Evolutionary conservation across 176 grass and related monocot genomes (phyloP), one percentile per base, ranked within the genome.

Genomic region (Melocanna baccifera): DNA sequence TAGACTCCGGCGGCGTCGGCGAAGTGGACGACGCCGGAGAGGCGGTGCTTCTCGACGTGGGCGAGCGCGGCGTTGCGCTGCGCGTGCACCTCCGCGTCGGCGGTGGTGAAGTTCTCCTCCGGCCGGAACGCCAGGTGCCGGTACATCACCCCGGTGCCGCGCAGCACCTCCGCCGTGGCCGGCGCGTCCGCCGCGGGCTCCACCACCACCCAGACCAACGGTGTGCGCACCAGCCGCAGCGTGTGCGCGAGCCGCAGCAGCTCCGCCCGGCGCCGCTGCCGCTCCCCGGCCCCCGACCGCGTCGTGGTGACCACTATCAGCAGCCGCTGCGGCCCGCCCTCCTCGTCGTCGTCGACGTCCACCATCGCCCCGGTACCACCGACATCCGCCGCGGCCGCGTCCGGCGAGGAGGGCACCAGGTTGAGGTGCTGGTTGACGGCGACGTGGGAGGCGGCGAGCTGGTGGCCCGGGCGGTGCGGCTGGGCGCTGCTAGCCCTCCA

Each of bases 301-400:
- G 93, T 99, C 7, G 97, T 99, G n/a, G 93, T 99, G 14, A 96
- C 91, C 50, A 96, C 92, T 2, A 99, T 92, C 52, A 99, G 81
- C 73, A 96, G 75, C 18, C 84, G 65, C 10, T 80, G 56, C 14
- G 83, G 75, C 5, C 53, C 87, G 9, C 48, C 70, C 4, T 57
- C 84, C 51, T 80, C 89, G 0, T 70, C 32, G 45, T 68, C 84
- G 62, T 91, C 89, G 29, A 89, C 73, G 53, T 92, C 90, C 12
- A 86, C 84, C 83, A 36, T 29, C 25, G 73, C 48, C 1, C 79
- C 73, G 14, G 32, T 62, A 3, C 48, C 72, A 11, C 57, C 74
- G 40, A 36, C 47, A 20, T 32, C 5, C 22, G 22, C 2, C 30
- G n/a, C 34, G 53, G 18, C 15, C 16, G 78, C 25, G 23, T 64